phyloP scores from a whole-genome alignment of 768 basidiomycete genomes.

The Lepiota venenata region DNA sequence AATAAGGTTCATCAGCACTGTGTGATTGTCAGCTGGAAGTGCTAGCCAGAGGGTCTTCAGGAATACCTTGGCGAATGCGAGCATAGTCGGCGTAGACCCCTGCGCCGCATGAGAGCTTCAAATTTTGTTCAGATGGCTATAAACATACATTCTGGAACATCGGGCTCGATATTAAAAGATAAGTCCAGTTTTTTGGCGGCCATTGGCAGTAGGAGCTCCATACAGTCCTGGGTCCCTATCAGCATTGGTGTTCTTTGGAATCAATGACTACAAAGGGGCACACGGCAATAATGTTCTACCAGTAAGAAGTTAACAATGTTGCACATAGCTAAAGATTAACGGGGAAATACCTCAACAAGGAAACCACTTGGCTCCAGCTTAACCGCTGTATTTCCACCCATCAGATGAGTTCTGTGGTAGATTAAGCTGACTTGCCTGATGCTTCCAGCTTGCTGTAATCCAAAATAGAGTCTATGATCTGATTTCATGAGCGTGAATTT shows the following conservation, averaged over 20 bases:
- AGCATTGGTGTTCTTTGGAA: background rate
- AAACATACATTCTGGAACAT: slow-evolving; percentile 59
- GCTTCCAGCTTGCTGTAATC: slow-evolving; percentile 82
- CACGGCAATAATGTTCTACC: slow-evolving; percentile 64
- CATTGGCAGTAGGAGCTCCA: slow-evolving; percentile 74
- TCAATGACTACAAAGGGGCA: slow-evolving; percentile 14
- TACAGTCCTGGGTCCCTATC: slow-evolving; percentile 51
- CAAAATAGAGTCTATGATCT: slow-evolving; percentile 79
- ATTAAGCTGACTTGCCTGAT: slow-evolving; percentile 39
- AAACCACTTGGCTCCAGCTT: slow-evolving; percentile 69
- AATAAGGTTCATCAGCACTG: slow-evolving; percentile 75
- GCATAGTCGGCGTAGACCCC: slow-evolving; percentile 75
- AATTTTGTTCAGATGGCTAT: background rate
- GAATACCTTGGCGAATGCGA: slow-evolving; percentile 64
- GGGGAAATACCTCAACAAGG: slow-evolving; percentile 48
- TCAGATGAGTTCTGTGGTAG: background rate
- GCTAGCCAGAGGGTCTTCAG: background rate
- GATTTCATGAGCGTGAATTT: slow-evolving; percentile 6
- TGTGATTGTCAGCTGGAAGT: background rate
- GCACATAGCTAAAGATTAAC: background rate
- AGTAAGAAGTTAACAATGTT: background rate
- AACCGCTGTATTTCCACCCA: slow-evolving; percentile 39
- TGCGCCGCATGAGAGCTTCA: slow-evolving; percentile 17
- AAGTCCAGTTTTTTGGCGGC: slow-evolving; percentile 72
- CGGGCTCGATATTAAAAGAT: slow-evolving; percentile 65